Evolutionary conservation across 23 red algal genomes (phyloP).

Genomic region (Cyanidiococcus yangmingshanensis): DNA sequence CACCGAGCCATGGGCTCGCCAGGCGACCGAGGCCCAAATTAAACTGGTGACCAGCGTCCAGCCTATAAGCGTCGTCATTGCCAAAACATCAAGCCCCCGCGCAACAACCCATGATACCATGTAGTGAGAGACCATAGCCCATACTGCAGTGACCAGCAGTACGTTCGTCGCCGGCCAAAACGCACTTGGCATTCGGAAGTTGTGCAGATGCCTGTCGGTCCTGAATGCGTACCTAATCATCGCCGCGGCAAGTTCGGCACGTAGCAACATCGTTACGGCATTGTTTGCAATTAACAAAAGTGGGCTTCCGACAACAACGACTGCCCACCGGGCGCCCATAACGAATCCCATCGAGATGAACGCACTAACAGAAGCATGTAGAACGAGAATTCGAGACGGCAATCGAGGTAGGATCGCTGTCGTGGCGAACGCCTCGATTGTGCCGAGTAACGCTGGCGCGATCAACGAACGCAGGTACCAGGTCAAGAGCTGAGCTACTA

Average conservation of each 20-base stretch:
- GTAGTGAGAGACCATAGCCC: not conserved
- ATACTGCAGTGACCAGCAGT: not conserved
- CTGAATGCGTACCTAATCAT: not conserved
- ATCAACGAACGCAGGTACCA: not conserved
- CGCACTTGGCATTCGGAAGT: not conserved
- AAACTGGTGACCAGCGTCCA: not conserved
- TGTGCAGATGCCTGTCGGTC: not conserved
- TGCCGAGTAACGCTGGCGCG: not conserved
- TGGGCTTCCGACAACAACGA: not conserved
- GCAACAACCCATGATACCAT: too few relatives aligned
- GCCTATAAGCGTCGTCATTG: too few relatives aligned
- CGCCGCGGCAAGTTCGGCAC: not conserved
- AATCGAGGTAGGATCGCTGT: not conserved
- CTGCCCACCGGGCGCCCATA: not conserved
- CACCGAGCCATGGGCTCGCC: not conserved
- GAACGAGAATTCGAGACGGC: not conserved
- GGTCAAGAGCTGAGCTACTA: not conserved
- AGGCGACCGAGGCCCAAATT: not conserved
- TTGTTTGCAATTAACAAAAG: not conserved
- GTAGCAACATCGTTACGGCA: not conserved
- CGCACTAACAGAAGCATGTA: not conserved
- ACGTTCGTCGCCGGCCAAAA: not conserved
- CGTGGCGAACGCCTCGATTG: not conserved
- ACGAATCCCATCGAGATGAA: not conserved
- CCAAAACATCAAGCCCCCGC: too few relatives aligned